Evolutionary conservation across 164 flowering plant genomes (phyloP).

Genomic region (Chloranthus sessilifolius): DNA sequence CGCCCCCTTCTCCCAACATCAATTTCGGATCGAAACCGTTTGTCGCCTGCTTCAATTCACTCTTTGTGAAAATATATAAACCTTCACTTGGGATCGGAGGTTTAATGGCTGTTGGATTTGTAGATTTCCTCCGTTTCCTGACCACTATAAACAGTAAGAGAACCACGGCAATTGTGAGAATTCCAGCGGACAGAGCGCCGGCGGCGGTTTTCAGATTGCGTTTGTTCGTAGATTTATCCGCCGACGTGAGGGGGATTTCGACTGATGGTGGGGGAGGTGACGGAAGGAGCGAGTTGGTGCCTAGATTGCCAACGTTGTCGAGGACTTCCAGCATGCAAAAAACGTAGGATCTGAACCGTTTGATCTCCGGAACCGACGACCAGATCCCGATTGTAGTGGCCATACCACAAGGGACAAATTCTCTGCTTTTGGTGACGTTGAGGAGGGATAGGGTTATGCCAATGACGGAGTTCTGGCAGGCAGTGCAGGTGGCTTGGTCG

Average conservation of each 20-base stretch:
- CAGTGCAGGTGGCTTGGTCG: conserved; percentile 7
- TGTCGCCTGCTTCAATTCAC: conserved; percentile 12
- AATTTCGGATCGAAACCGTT: conserved; percentile 7
- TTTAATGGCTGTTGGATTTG: conserved; percentile 1
- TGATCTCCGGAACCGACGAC: conserved; percentile 6
- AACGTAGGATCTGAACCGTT: conserved; percentile 12
- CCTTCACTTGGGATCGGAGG: conserved; percentile 11
- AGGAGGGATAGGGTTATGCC: conserved; percentile 5
- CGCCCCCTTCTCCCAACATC: conserved; percentile 11
- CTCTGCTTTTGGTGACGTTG: conserved; percentile 14
- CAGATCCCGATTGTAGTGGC: conserved; percentile 19
- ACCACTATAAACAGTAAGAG: background rate
- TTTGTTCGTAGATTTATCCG: background rate
- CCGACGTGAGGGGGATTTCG: background rate
- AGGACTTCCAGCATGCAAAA: conserved; percentile 17
- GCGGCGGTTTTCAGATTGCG: too few relatives aligned
- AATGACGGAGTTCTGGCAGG: conserved; percentile 10
- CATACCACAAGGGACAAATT: conserved; percentile 20
- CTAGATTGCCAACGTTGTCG: conserved; percentile 11
- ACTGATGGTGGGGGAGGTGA: conserved; percentile 8
- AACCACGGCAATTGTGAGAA: too few relatives aligned
- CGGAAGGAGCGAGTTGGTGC: conserved; percentile 14
- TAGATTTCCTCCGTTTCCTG: too few relatives aligned
- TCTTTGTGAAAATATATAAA: conserved; percentile 12
- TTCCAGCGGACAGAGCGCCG: too few relatives aligned